Percentiles rank a stretch among this genome's conserved stretches.
Evolutionary conservation across 2,329 filamentous ascomycete genomes (phyloP).

Genomic region (Arthroderma sp.): DNA sequence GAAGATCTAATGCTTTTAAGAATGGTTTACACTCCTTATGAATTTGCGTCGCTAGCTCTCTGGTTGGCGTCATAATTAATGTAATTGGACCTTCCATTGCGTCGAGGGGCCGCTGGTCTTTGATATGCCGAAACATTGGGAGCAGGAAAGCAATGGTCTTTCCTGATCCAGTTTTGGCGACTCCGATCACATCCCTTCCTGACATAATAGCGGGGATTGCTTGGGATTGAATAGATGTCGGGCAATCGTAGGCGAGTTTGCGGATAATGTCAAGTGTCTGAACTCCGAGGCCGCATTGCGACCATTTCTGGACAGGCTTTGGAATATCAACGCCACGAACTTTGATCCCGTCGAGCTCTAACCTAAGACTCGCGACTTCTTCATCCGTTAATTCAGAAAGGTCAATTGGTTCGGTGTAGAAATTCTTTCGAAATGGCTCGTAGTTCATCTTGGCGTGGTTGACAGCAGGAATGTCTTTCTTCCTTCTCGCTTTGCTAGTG

Average conservation of each 20-base stretch:
- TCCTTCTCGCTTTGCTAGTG: constrained; percentile 59
- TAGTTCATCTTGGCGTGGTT: constrained; percentile 81
- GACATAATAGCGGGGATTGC: constrained; percentile 93
- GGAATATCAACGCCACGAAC: constrained; percentile 78
- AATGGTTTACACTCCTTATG: constrained; percentile 92
- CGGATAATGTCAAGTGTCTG: constrained; percentile 78
- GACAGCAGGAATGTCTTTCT: constrained; percentile 82
- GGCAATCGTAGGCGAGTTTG: constrained; percentile 68
- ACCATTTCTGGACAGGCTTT: constrained; percentile 92
- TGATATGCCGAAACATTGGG: constrained; percentile 96
- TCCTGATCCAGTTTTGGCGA: constrained; percentile 94
- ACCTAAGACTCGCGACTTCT: constrained; percentile 65
- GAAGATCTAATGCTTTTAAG: constrained; percentile 69
- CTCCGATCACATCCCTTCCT: constrained; percentile 85
- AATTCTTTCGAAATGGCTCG: constrained; percentile 78
- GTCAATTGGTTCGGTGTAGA: constrained; percentile 84
- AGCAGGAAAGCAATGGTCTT: constrained; percentile 93
- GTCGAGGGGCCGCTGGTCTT: constrained; percentile 73
- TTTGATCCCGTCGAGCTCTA: constrained; percentile 91
- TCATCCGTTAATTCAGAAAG: constrained; percentile 70
- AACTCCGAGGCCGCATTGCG: constrained; percentile 79
- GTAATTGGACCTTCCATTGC: constrained; percentile 77
- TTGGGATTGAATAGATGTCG: constrained; percentile 89
- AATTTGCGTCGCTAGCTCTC: constrained; percentile 88
- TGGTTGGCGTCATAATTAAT: constrained; percentile 83